Evolutionary conservation across 495 filamentous ascomycete species (phyloP), one percentile per base, ranked within the genome.

Genomic region (Penicillium waksmanii): DNA sequence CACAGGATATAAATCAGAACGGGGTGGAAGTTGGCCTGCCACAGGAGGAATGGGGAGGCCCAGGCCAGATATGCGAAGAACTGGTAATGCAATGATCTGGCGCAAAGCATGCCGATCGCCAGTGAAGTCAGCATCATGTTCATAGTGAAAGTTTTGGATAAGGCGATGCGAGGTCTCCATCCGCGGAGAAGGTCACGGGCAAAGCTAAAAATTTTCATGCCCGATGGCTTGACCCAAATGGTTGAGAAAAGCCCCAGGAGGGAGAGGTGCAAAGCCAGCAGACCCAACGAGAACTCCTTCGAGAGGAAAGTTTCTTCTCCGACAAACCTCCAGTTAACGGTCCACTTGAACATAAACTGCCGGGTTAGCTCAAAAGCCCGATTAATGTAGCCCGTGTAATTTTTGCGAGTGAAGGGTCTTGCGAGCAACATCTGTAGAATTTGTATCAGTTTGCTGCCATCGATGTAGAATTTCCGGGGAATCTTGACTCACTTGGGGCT

Each of bases 301-400:
- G 91, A 96, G 21, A 96, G 79, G 63, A 98, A 98, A 2, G 72
- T 72, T 19, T 92, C 86, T 68, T 97, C 92, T 12, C 87, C 86
- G 5, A 97, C 72, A 64, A 98, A 97, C 46, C 94, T 84, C 94
- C 94, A 98, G 72, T 98, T 98, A 57, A 98, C 95, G 0, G 95
- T 98, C 95, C 95, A 98, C 70, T 96, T 93, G 80, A 92, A 97
- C 61, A 96, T 80, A 71, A 98, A 98, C 63, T 87, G 84, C 47
- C 95, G 82, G 27, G 90, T 89, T 27, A 98, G 78, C 76, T 98
- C 92, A 64, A 98, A 98, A 0, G 95, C 92, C 51, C 89, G 79
- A 33, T 82, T 80, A 5, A 93, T 60, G 64, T 98, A 98, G 11
- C 90, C 90, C 47, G 66, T 71, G 15, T 87, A 74, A 64, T 91